Percentiles rank a stretch among this genome's conserved stretches.
Evolutionary conservation across 2,329 filamentous ascomycete species (phyloP).

Genomic region (Phaeoacremonium minimum): DNA sequence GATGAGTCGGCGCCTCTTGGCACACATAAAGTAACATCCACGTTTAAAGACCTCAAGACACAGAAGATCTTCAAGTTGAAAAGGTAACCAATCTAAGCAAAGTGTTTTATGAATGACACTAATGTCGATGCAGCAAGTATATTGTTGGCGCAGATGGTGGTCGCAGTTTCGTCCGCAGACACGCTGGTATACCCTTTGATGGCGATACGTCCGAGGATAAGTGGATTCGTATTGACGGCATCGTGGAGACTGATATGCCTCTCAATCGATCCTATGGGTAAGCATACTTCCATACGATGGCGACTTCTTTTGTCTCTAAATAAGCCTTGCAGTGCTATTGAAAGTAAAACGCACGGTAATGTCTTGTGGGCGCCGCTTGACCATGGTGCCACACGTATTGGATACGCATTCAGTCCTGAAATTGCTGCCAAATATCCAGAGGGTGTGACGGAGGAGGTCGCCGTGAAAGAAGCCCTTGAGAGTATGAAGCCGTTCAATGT

Average conservation of each 20-base stretch:
- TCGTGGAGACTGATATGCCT: slow-evolving; percentile 43
- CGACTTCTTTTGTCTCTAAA: too few relatives aligned
- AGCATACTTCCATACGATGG: too few relatives aligned
- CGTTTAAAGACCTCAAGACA: slow-evolving; percentile 7
- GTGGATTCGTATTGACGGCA: slow-evolving; percentile 50
- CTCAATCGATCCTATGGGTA: slow-evolving; percentile 38
- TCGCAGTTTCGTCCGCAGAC: slow-evolving; percentile 39
- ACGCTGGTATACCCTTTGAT: slow-evolving; percentile 42
- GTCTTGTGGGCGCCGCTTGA: slow-evolving; percentile 51
- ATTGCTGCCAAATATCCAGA: slow-evolving; percentile 28
- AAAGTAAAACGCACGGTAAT: slow-evolving; percentile 47
- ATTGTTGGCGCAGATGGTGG: slow-evolving; percentile 49
- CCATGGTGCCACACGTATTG: slow-evolving; percentile 47
- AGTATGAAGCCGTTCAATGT: slow-evolving; percentile 34
- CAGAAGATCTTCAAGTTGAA: slow-evolving; percentile 8
- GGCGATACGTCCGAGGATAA: slow-evolving; percentile 43
- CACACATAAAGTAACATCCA: slow-evolving; percentile 19
- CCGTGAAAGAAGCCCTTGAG: slow-evolving; percentile 43
- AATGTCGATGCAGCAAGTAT: slow-evolving; percentile 30
- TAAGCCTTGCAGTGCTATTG: slow-evolving; percentile 40
- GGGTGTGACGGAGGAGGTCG: slow-evolving; percentile 40
- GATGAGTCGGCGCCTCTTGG: slow-evolving; percentile 22
- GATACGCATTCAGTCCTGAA: slow-evolving; percentile 43
- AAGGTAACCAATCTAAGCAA: not conserved
- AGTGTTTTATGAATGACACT: not conserved